Evolutionary conservation across 2,329 filamentous ascomycete species (phyloP), one percentile per base, ranked within the genome.

Genomic region (Microdochium nivale): DNA sequence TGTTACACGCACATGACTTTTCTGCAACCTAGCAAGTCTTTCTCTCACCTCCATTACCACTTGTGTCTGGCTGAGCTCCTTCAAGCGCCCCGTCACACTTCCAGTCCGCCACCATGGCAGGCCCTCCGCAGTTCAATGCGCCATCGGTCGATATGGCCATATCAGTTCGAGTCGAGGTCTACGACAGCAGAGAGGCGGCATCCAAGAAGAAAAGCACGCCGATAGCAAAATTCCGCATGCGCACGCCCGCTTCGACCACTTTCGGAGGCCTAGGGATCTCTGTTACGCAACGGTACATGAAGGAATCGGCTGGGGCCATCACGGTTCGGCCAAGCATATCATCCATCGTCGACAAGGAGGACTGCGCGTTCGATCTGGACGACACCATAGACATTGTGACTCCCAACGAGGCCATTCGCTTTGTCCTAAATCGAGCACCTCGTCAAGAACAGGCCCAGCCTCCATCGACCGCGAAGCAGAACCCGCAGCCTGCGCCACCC

Each of bases 311-410:
- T 19, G 40, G 40, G 16, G 19, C 40, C 3, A 44, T 44, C 40
- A 44, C 21, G 40, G 23, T 19, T 19, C n/a, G 16, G 4, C 40
- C 40, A 3, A 11, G 13, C 9, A 27, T 47, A 13, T 9, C 24
- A 9, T 27, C n/a, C n/a, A 30, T 47, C 23, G 24, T 47, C 11
- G 25, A 47, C 25, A 37, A 50, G 23, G 25, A 46, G 11, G 25
- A 50, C 23, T 50, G 49, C 25, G n/a, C 37, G 13, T 50, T 50
- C 35, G 49, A 50, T 21, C 11, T 46, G 24, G 33, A 25, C 14
- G 49, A 50, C 49, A 27, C 14, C 35, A 50, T 50, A 7, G 49
- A 50, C 21, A 19, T 32, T n/a, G n/a, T 50, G 10, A 16, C n/a
- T 2, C 49, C 49, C 25, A 44, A 50, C 8, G 49, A 50, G 25